Base-by-base conservation (phyloP, 768 basidiomycete genomes). In the Cantharellus anzutake region DNA sequence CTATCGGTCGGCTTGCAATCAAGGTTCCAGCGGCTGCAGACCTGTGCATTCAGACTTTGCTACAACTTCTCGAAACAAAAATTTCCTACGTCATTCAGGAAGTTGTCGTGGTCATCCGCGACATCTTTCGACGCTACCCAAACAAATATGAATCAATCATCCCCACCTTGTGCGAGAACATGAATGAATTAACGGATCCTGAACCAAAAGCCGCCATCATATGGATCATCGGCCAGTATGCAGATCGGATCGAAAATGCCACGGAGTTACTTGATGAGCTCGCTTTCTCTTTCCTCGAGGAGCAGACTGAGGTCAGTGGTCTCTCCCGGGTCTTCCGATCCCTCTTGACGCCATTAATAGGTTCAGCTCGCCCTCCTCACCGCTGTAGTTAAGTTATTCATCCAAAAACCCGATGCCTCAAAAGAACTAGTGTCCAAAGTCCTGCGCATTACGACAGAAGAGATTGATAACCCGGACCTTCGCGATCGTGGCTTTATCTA, bases 401-500 rank as follows among this genome's bases (percentile, higher is more conserved):
- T 98, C 63, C 85, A 87, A 72, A 88, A 94, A 61, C 85, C 86
- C 0, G 87, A 92, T 35, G 82, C 80, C 5, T 80, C 86, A 3
- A 93, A 96, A 67, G 82, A 86, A 58, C 76, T 98, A 4, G 86
- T 98, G 4, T 89, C 91, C 68, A 96, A 92, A 67, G 86, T 98
- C 3, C 75, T 99, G 51, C 97, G 98, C 68, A 90, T 89, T 84
- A 84, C 91, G 7, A 99, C 96, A 4, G 94, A 99, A 69, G 88
- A 96, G 64, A 82, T 96, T 59, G 96, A 99, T 69, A 99, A 99
- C 68, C 96, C 96, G 4, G 96, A 99, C 74, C 75, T 99, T 29
- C 80, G 96, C 41, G 96, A 99, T 70, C 77, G 96, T 62, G 96
- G 96, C 2, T 98, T 93, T 74, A 98, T 99, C 86, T 99, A 98